Base-by-base conservation (phyloP, 768 basidiomycete species). In the Leucosporidium yakuticum region DNA sequence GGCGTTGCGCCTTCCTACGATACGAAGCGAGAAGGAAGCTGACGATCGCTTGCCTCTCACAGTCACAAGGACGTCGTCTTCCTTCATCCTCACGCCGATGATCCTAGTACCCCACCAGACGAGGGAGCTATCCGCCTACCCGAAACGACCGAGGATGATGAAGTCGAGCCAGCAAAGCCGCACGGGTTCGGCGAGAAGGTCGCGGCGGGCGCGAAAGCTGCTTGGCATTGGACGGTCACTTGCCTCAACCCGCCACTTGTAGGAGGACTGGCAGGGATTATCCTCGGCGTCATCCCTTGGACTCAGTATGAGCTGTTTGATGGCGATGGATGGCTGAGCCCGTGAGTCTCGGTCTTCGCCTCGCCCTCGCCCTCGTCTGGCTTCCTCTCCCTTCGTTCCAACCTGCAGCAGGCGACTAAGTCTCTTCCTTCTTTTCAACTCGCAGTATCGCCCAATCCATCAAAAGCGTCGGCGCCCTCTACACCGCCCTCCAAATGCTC, bases 181-280 rank as follows among this genome's bases (percentile, higher is more conserved):
- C 3, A 8, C 2, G 39, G 39, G 14, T 15, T 44, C n/a, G 51
- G 51, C n/a, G n/a, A 53, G 51, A 53, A 53, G 51, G 51, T 21
- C 5, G n/a, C n/a, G 17, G 27, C 23, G 2, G 51, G 23, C 2
- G 51, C 17, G 4, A 23, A 53, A 21, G 9, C 27, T 27, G 51
- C n/a, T 27, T 53, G 51, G 51, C 14, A 62, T 4, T 70, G 56
- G 27, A 29, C 70, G 4, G 60, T 53, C 2, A 73, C 59, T 14
- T 73, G 73, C 54, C 67, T 78, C 63, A 79, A 79, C 62, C 77
- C 78, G 17, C 78, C 78, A 0, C 75, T 78, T 63, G 59, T 74
- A 11, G 77, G 78, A 8, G 78, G 78, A 0, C 34, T 77, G 6
- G 56, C 70, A 1, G 78, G 77, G 11, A 69, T 79, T 55, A 53